Base-by-base conservation (phyloP, 2,329 filamentous ascomycete genomes). In the Lecanosticta acicola region DNA sequence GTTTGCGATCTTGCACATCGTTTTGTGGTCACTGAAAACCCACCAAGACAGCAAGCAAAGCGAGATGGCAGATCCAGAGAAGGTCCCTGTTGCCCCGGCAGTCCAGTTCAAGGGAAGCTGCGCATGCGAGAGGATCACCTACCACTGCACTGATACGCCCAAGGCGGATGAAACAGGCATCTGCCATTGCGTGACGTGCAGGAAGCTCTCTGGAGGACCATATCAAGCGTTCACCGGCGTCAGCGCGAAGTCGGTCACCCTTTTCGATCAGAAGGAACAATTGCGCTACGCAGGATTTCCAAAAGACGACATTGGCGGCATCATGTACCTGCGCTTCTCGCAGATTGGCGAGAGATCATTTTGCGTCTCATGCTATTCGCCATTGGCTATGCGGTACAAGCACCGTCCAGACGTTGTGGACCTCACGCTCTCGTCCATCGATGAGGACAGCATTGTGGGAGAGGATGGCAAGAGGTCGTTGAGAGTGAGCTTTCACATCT, bases 111-210 rank as follows among this genome's bases (percentile, higher is more conserved):
- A 37, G 36, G 57, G 57, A 43, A 53, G 49, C 41, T 60, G 57
- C 38, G 53, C 51, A 4, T 60, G 57, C 39, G 38, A 16, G 4
- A 51, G 57, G 32, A 44, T 60, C 9, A 51, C 56, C n/a, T 59
- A 56, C 41, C 41, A 50, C n/a, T 49, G 46, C 44, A 46, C 48
- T 3, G 37, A 42, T 9, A 24, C 55, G 2, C 55, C 55, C 3
- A 38, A 9, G 3, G 24, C 24, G 17, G 33, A 38, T 5, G 16
- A 19, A 11, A 45, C 38, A 4, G 45, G 24, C 18, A 43, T 45
- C 5, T 60, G 57, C 39, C 54, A 54, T 41, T 60, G 57, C 43
- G 36, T 40, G 5, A 54, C 54, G 29, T 60, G 58, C 49, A 50
- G 51, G 16, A 60, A 60, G 37, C 41, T 59, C 14, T 50, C 45